Percentiles rank a stretch among this genome's conserved stretches.
Conservation (phyloP, 2,329 filamentous ascomycete species). For the Trichoderma gracile region DNA sequence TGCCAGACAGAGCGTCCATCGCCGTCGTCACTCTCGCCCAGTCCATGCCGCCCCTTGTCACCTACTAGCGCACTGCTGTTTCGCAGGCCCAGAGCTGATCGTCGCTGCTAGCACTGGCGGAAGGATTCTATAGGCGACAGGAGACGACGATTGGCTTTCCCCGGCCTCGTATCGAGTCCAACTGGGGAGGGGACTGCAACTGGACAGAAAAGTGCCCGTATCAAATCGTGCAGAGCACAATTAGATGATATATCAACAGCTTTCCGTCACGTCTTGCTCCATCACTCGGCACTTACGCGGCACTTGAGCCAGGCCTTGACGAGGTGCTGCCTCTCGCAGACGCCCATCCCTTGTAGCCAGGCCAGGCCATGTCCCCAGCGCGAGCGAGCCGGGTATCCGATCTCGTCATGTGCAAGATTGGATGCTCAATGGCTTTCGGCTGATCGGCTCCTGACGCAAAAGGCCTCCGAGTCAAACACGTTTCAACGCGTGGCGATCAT, state of each 20-base stretch:
- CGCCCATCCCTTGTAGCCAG: background rate
- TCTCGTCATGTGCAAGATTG: conserved; percentile 1
- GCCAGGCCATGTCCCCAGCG: background rate
- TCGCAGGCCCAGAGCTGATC: conserved; percentile 17
- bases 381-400: background rate
- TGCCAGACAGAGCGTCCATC: background rate
- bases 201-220: no score
- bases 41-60: conserved; percentile 9
- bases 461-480: background rate
- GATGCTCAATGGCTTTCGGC: background rate
- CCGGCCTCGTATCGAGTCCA: background rate
- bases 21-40: background rate
- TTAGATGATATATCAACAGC: no score
- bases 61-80: conserved; percentile 19
- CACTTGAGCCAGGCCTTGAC: no score
- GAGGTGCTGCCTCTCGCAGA: background rate
- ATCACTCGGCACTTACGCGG: no score
- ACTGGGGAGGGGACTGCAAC: no score
- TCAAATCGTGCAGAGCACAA: no score
- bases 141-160: background rate
- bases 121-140: background rate
- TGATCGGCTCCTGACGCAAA: background rate
- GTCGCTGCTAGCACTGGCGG: background rate
- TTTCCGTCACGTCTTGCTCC: no score
- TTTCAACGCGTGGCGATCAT: background rate